Base-by-base conservation (phyloP, 352 stramenopile genomes). In the Halophytophthora polymorphica region DNA sequence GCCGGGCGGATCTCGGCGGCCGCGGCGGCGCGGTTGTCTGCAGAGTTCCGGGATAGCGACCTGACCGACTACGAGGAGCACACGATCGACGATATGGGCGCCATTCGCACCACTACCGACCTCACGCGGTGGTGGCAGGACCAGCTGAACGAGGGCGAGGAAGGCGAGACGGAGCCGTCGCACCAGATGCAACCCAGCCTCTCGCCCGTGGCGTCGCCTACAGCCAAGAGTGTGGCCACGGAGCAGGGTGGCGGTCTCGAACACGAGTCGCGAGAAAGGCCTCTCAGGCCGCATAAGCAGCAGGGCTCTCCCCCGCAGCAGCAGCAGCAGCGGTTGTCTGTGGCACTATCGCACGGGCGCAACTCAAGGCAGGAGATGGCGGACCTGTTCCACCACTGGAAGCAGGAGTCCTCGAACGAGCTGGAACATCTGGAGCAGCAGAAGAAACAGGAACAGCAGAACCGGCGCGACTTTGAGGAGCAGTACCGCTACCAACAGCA, bases 121-220 rank as follows among this genome's bases (percentile, higher is more conserved):
- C 50, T 81, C 41, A 71, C 64, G 4, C 64, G 70, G 17, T 73
- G 69, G 67, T 77, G 70, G 67, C 65, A 69, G 50, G 59, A 73
- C 36, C 66, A 75, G 41, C 53, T 69, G 15, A 38, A 22, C 15
- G 28, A 53, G 3, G 64, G 61, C 21, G 46, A 63, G 33, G 14
- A 46, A 34, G 33, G 33, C 14, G 61, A 46, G 23, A 13, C 64
- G 14, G 40, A 37, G 25, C 15, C 33, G 12, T 35, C 21, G 35
- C 50, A 43, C 7, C 42, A 61, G 17, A 47, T 35, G 14, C 54
- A 60, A 45, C 36, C 41, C n/a, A 53, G 29, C 37, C 13, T 58
- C 2, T 59, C 49, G 33, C 64, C 58, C 3, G 52, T 70, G 23
- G 15, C 21, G 22, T 71, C 56, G 4, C 43, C 49, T 31, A 31